A percentile compares a stretch with the other conserved stretches of the same genome.
Conservation (phyloP, 2,329 filamentous ascomycete species). For the Ophiocordyceps camponoti-rufipedis region DNA sequence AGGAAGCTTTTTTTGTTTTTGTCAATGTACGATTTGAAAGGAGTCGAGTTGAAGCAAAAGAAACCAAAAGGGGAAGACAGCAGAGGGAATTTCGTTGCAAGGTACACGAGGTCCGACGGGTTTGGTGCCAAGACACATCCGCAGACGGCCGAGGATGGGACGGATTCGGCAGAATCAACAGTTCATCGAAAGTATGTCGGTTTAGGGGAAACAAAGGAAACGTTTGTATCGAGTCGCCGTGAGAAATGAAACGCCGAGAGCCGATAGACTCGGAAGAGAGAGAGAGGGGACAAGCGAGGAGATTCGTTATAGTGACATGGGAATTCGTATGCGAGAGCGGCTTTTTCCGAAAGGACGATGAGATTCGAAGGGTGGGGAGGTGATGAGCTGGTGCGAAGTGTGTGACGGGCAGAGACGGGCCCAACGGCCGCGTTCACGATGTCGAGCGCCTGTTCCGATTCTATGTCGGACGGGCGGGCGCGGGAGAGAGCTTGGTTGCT, state of each 20-base stretch:
- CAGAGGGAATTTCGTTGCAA: conserved; percentile 8
- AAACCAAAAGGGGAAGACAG: not conserved
- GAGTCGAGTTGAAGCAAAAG: not conserved
- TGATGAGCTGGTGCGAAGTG: conserved; percentile 2
- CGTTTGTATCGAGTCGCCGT: conserved; percentile 14
- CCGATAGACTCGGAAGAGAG: conserved; percentile 12
- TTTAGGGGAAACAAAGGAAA: conserved; percentile 17
- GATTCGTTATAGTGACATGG: conserved; percentile 26
- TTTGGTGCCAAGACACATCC: conserved; percentile 7
- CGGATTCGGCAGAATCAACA: conserved; percentile 17
- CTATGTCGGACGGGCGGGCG: not conserved
- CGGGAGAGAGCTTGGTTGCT: not conserved
- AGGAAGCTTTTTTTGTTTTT: not conserved
- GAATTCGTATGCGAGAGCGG: conserved; percentile 11
- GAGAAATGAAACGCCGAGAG: conserved; percentile 10
- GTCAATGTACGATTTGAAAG: not conserved
- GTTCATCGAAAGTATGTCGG: conserved; percentile 18
- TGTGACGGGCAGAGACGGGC: not conserved
- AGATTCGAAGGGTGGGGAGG: conserved; percentile 3
- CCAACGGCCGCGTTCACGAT: not conserved
- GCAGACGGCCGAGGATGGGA: conserved; percentile 7
- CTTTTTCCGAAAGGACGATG: not conserved
- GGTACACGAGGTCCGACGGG: conserved; percentile 12
- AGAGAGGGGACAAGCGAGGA: conserved; percentile 13
- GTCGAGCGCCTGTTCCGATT: not conserved